Evolutionary conservation across 2,329 filamentous ascomycete genomes (phyloP).

Genomic region (Beauveria bassiana): DNA sequence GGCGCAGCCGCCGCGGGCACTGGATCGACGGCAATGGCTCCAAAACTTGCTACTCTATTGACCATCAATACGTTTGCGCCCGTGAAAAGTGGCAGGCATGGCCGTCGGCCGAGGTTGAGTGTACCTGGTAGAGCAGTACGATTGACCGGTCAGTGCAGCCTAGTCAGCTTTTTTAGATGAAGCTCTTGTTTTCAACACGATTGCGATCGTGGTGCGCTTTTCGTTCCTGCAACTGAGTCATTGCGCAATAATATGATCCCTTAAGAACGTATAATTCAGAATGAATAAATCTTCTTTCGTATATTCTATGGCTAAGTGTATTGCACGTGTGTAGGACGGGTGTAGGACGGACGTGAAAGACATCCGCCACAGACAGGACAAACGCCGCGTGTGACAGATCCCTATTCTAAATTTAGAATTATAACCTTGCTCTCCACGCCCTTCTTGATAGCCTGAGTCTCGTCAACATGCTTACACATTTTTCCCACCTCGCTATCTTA

Average conservation of each 20-base stretch:
- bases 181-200: too few species aligned
- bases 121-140: not conserved
- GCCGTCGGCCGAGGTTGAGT: not conserved
- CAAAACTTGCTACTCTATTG: not conserved
- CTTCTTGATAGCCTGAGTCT: constrained; percentile 20
- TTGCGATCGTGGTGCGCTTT: not conserved
- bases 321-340: not conserved
- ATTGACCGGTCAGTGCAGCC: too few species aligned
- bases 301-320: not conserved
- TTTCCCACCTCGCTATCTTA: constrained; percentile 49
- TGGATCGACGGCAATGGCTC: not conserved
- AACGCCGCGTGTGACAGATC: not conserved
- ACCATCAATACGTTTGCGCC: not conserved
- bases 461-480: constrained; percentile 62
- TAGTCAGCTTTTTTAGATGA: too few species aligned
- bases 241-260: not conserved
- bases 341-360: not conserved
- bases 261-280: not conserved
- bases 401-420: not conserved
- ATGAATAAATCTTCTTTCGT: not conserved
- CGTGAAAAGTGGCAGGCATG: not conserved
- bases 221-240: not conserved
- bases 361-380: not conserved
- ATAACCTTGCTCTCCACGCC: not conserved
- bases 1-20: not conserved